Evolutionary conservation across 805 yeast species (phyloP).

Genomic region (Kluyveromyces nonfermentans): DNA sequence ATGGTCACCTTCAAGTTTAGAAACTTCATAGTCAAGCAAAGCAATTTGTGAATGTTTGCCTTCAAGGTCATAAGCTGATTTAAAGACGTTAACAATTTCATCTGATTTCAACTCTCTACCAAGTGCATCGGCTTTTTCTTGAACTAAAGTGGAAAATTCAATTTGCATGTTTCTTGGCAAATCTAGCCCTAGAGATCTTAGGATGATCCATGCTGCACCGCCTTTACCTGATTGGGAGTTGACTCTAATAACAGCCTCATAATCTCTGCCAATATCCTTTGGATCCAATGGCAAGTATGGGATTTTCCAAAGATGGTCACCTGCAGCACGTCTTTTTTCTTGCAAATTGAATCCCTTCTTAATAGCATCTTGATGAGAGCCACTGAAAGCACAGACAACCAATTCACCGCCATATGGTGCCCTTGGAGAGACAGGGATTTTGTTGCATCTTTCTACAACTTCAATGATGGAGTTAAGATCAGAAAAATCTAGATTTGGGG

Average conservation of each 20-base stretch:
- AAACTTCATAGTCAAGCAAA: slow-evolving; percentile 35
- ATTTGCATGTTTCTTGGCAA: slow-evolving; percentile 66
- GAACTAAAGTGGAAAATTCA: slow-evolving; percentile 56
- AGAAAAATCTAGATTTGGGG: slow-evolving; percentile 64
- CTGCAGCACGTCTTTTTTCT: slow-evolving; percentile 39
- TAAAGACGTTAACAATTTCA: slow-evolving; percentile 53
- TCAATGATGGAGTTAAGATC: slow-evolving; percentile 59
- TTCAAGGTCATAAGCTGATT: slow-evolving; percentile 44
- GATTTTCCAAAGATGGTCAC: slow-evolving; percentile 50
- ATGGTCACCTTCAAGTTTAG: slow-evolving; percentile 31
- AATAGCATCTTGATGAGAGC: slow-evolving; percentile 65
- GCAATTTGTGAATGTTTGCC: slow-evolving; percentile 25
- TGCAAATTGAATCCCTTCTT: slow-evolving; percentile 54
- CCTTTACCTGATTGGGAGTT: slow-evolving; percentile 85
- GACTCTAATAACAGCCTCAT: slow-evolving; percentile 76
- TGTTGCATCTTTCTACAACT: slow-evolving; percentile 66
- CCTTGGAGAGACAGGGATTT: slow-evolving; percentile 62
- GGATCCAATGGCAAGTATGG: slow-evolving; percentile 80
- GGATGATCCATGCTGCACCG: slow-evolving; percentile 77
- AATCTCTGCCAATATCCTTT: slow-evolving; percentile 68
- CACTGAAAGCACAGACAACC: slow-evolving; percentile 72
- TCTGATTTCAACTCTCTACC: slow-evolving; percentile 64
- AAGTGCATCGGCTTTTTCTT: slow-evolving; percentile 48
- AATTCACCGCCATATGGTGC: slow-evolving; percentile 77
- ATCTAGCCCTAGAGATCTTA: slow-evolving; percentile 62